Base-by-base conservation (phyloP, 2,329 filamentous ascomycete genomes). In the Colletotrichum euphorbiae region DNA sequence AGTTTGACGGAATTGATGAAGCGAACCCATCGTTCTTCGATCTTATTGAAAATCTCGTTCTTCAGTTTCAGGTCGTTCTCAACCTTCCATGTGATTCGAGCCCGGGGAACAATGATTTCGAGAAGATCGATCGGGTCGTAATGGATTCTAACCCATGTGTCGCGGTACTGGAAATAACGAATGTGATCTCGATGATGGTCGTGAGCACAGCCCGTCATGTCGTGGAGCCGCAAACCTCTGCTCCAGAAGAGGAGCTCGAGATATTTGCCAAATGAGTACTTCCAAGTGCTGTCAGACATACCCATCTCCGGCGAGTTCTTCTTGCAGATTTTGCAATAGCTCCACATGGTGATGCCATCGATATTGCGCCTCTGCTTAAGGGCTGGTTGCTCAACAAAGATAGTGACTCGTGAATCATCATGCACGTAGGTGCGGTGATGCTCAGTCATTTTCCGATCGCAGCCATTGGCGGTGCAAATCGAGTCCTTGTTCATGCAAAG, bases 221-320 rank as follows among this genome's bases (percentile, higher is more conserved):
- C 89, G 71, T 87, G 90, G 73, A 90, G 89, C 75, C 90, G 92
- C 55, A 98, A 82, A 42, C 93, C 91, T 46, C 89, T 91, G 75
- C 94, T 95, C 94, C 95, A 99, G 78, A 98, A 98, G 2, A 94
- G 94, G 17, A 99, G 84, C 79, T 99, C 96, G n/a, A 99, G 84
- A 75, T 98, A 99, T 79, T 99, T 99, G 11, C 93, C 96, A 75
- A 99, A 97, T 0, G 96, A 99, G 77, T 99, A 99, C 77, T 97
- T 98, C 92, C 94, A 99, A 0, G 94, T 97, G 74, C 90, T 94
- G 64, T 94, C 90, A 1, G 95, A 98, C 93, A 99, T 98, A 36
- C 91, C 90, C 72, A 93, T 92, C 54, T 94, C 90, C 43, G 93
- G 92, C 0, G 95, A 97, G 76, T 98, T 94, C 72, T 93, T 93